Evolutionary conservation across 345 rosid genomes (phyloP).

Genomic region (Sisymbrium altissimum): DNA sequence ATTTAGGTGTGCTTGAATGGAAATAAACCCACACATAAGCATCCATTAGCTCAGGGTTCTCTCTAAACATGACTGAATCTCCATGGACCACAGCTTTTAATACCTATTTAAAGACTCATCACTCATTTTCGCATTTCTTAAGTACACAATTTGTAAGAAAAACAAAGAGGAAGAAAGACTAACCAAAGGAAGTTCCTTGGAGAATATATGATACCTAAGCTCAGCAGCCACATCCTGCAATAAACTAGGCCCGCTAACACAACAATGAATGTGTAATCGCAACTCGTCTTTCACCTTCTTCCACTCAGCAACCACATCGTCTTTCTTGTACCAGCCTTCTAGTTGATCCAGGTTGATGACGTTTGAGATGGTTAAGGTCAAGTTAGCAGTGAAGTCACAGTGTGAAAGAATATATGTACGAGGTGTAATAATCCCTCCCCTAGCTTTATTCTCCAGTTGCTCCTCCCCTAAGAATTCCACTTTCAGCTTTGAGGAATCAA

Average conservation of each 20-base stretch:
- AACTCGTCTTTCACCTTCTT: slow-evolving; percentile 59
- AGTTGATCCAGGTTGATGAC: slow-evolving; percentile 78
- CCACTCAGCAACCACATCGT: slow-evolving; percentile 96
- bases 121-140: neutral
- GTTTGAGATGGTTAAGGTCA: slow-evolving; percentile 73
- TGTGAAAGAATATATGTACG: slow-evolving; percentile 84
- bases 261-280: slow-evolving; percentile 75
- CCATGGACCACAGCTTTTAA: slow-evolving; percentile 76
- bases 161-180: slow-evolving; percentile 16
- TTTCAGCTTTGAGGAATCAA: slow-evolving; percentile 78
- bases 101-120: slow-evolving; percentile 40
- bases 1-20: slow-evolving; percentile 66
- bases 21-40: slow-evolving; percentile 78
- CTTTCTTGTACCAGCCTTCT: slow-evolving; percentile 84
- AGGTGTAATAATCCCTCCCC: slow-evolving; percentile 43
- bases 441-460: slow-evolving; percentile 37
- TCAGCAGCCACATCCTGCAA: slow-evolving; percentile 74
- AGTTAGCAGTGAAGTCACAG: slow-evolving; percentile 87
- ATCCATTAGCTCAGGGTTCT: slow-evolving; percentile 68
- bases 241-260: slow-evolving; percentile 70
- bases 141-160: neutral
- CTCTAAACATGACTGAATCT: slow-evolving; percentile 66
- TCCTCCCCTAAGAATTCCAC: slow-evolving; percentile 52
- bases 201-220: slow-evolving; percentile 85
- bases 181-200: slow-evolving; percentile 92